Percentiles rank a stretch among this genome's conserved stretches.
phyloP scores from a whole-genome alignment of 441 rosid species.

The Croton setiger region DNA sequence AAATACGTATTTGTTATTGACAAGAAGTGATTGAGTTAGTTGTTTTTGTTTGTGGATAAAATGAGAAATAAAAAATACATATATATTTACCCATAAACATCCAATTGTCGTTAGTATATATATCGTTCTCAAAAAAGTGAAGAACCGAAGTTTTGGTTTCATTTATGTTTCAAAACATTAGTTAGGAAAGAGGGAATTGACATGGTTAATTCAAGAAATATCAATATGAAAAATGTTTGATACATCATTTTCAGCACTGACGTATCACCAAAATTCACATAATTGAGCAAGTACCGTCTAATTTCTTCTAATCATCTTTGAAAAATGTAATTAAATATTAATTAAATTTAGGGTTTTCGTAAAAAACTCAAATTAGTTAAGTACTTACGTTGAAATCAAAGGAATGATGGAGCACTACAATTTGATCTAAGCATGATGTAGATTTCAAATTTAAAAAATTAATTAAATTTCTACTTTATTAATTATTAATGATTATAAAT shows the following conservation, averaged over 20 bases:
- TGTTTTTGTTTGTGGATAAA: no score
- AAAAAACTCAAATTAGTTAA: no score
- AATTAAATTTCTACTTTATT: no score
- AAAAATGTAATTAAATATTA: not conserved
- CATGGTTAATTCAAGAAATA: constrained; percentile 1
- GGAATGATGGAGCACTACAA: no score
- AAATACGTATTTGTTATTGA: no score
- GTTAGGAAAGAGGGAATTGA: not conserved
- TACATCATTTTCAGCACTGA: constrained; percentile 14
- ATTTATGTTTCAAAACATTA: constrained; percentile 6
- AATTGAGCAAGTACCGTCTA: constrained; percentile 7
- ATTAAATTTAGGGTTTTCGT: no score
- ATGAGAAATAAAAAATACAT: no score
- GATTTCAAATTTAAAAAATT: no score
- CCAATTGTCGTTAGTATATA: not conserved
- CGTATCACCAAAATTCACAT: constrained; percentile 1
- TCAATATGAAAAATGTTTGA: not conserved
- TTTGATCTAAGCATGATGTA: no score
- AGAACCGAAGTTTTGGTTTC: not conserved
- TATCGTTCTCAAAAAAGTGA: not conserved
- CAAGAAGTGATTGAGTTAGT: no score
- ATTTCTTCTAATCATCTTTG: constrained; percentile 8
- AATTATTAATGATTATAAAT: not conserved
- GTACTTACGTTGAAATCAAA: no score
- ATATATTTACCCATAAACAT: not conserved